Evolutionary conservation across 495 filamentous ascomycete species (phyloP), one percentile per base, ranked within the genome.

Genomic region (Platismatia glauca): DNA sequence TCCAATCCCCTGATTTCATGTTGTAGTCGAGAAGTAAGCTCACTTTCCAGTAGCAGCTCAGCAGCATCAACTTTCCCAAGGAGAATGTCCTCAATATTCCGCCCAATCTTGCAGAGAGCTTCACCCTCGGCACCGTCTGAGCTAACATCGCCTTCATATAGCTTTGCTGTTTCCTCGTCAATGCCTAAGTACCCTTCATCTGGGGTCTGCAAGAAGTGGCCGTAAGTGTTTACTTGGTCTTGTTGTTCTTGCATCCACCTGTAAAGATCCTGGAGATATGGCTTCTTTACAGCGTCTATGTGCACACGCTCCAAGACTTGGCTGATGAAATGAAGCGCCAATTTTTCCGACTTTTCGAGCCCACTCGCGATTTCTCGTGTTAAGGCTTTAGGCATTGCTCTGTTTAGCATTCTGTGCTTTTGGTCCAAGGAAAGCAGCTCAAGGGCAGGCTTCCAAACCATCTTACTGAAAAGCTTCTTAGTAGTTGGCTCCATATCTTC

Each of bases 171-270:
- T 12, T 50, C 46, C 12, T 50, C 24, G 11, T 18, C 34, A 22
- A 63, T 37, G 29, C 27, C 39, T 11, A 38, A 39, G 38, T 29
- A 31, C 13, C 55, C 56, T 34, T 63, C 22, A 20, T 63, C 35
- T 31, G 16, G 8, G 6, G 38, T 18, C n/a, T 41, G 46, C 3
- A 22, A 20, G 41, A 29, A 39, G n/a, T 41, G 55, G 5, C 20
- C 31, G 15, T 39, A 52, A 18, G 52, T 29, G 4, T 57, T 33
- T 7, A 15, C 33, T 38, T 53, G 43, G 29, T 53, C 41, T 24
- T 39, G 46, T 24, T 63, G 55, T 29, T 59, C 33, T 29, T 63
- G 50, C 55, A 63, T 63, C 61, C 61, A 63, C 7, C 57, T 41
- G n/a, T 63, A 60, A 22, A 63, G 43, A 13, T 56, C 53, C 24